A percentile compares a stretch with the other conserved stretches of the same genome.
Conservation (phyloP, 108 stramenopile species). For the Pseudonitzschia multiseries region DNA sequence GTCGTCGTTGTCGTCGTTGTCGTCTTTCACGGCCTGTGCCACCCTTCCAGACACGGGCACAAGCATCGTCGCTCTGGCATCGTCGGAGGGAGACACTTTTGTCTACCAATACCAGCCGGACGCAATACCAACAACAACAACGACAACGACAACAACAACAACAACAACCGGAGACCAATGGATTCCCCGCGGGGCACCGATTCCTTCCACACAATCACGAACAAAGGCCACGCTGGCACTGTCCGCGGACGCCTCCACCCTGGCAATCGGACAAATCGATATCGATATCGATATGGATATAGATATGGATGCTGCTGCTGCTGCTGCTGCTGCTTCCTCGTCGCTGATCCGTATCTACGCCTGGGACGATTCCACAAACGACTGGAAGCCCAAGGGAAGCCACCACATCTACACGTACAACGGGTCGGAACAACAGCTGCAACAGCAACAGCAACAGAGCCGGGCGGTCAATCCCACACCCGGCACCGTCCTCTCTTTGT, state of each 20-base stretch:
- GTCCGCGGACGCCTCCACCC: not conserved
- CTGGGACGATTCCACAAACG: not conserved
- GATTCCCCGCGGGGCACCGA: not conserved
- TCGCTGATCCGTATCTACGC: not conserved
- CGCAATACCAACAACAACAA: not conserved
- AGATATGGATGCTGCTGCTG: too few species aligned
- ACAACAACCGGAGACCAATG: not conserved
- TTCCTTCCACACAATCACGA: not conserved
- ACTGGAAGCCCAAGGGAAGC: conserved; percentile 14
- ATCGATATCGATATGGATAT: not conserved
- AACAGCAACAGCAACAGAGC: too few species aligned
- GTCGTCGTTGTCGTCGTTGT: too few species aligned
- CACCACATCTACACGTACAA: not conserved
- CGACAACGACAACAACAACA: not conserved
- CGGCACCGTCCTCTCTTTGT: conserved; percentile 8
- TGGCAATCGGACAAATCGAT: conserved; percentile 9
- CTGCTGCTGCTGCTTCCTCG: too few species aligned
- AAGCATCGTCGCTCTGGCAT: not conserved
- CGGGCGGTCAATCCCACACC: not conserved
- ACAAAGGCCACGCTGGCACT: not conserved
- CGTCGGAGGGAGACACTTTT: not conserved
- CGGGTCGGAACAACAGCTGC: too few species aligned
- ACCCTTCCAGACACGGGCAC: too few species aligned
- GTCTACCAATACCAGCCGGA: not conserved
- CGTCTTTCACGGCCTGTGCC: too few species aligned